These are phyloP conservation scores for Taiwanofungus camphoratus DNA, from an alignment of 1,284 basidiomycete genomes.

Conservation along the genomic window DNA sequence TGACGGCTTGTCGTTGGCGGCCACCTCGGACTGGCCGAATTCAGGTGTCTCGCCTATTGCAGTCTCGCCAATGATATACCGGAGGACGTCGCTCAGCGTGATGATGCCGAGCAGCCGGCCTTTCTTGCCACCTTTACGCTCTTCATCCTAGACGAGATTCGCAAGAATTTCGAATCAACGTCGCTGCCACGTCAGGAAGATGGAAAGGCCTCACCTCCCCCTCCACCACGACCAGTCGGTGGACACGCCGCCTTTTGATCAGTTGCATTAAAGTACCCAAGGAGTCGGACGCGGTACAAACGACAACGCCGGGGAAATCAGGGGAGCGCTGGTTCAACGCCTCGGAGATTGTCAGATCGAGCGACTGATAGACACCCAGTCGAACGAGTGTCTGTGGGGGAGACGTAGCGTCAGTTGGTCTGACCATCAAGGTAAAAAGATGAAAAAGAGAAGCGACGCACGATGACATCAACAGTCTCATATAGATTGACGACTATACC, in stretches of 20 bases:
- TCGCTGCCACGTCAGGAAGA: slow-evolving; percentile 1
- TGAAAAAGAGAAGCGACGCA: slow-evolving; percentile 39
- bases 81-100: slow-evolving; percentile 86
- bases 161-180: slow-evolving; percentile 15
- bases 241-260: slow-evolving; percentile 90
- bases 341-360: slow-evolving; percentile 93
- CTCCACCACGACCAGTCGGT: slow-evolving; percentile 90
- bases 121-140: slow-evolving; percentile 70
- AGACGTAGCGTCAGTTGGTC: not conserved
- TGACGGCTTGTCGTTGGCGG: too few relatives aligned
- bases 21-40: not conserved
- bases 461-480: slow-evolving; percentile 98
- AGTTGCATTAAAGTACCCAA: slow-evolving; percentile 90
- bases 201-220: slow-evolving; percentile 52
- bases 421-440: slow-evolving; percentile 2
- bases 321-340: slow-evolving; percentile 87
- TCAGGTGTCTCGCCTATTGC: slow-evolving; percentile 36
- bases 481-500: slow-evolving; percentile 96
- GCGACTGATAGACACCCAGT: slow-evolving; percentile 89
- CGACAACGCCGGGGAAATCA: slow-evolving; percentile 95
- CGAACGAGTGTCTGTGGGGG: slow-evolving; percentile 83
- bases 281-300: slow-evolving; percentile 91
- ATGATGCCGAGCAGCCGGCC: slow-evolving; percentile 86
- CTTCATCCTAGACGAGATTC: slow-evolving; percentile 55
- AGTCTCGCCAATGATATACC: slow-evolving; percentile 74